These are phyloP conservation scores for Termitomyces sp. DNA, from an alignment of 768 basidiomycete genomes.

Conservation along the genomic window DNA sequence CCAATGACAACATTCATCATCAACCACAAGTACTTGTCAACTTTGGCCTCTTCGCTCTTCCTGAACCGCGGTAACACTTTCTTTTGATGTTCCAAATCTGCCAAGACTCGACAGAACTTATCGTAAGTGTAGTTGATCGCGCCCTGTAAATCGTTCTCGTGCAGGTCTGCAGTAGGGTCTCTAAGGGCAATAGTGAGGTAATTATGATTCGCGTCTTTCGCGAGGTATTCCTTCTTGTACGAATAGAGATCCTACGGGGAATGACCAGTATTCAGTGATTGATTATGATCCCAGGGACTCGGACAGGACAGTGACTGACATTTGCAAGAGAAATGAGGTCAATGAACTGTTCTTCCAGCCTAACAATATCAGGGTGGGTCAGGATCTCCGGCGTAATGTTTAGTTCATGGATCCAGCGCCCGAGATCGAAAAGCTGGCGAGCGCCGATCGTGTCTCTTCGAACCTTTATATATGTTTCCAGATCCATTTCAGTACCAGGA, in stretches of 20 bases:
- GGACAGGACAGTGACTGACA: neutral
- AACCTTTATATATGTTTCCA: constrained; percentile 8
- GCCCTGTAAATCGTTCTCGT: neutral
- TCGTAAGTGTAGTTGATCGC: neutral
- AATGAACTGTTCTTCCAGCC: neutral
- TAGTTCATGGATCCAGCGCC: constrained; percentile 6
- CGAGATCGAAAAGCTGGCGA: constrained; percentile 8
- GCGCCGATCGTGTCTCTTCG: constrained; percentile 9
- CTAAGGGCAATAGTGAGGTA: neutral
- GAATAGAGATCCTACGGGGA: neutral
- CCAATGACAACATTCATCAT: neutral
- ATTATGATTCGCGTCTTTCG: neutral
- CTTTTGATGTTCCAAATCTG: neutral
- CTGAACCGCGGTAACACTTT: neutral
- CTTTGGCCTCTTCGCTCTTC: neutral
- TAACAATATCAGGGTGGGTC: constrained; percentile 1
- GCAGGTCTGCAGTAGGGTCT: neutral
- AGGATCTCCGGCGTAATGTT: constrained; percentile 2
- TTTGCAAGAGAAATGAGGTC: neutral
- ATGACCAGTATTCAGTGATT: neutral
- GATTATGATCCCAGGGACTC: neutral
- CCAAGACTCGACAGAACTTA: neutral
- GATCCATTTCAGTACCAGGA: neutral
- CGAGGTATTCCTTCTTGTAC: neutral
- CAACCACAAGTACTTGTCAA: neutral